Percentiles rank a stretch among this genome's conserved stretches.
phyloP scores from a whole-genome alignment of 768 basidiomycete genomes.

The Lactarius psammicola region DNA sequence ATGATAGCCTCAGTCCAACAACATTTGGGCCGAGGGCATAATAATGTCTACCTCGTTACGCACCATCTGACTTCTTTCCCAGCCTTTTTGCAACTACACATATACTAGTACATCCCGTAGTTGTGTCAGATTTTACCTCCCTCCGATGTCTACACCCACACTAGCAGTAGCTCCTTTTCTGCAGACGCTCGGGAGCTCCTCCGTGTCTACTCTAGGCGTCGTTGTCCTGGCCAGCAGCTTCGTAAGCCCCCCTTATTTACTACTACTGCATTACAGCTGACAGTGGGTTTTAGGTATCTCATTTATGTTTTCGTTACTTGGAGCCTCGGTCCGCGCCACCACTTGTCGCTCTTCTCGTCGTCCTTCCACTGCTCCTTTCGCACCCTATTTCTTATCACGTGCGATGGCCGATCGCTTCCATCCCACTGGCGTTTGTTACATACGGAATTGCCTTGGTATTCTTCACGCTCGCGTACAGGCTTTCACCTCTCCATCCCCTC shows the following conservation, averaged over 20 bases:
- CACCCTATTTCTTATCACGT: neutral
- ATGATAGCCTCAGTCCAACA: too few species aligned
- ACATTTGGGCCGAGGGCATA: too few species aligned
- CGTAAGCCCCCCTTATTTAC: neutral
- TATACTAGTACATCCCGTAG: too few species aligned
- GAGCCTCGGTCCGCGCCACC: neutral
- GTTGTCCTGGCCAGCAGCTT: neutral
- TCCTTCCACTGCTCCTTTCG: neutral
- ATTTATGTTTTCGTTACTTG: neutral
- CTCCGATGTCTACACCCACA: neutral
- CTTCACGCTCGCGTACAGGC: conserved; percentile 36
- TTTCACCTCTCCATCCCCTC: conserved; percentile 43
- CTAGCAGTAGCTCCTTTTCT: neutral
- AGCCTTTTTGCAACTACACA: too few species aligned
- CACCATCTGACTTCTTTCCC: too few species aligned
- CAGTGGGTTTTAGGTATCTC: neutral
- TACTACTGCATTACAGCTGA: neutral
- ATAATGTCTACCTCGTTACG: too few species aligned
- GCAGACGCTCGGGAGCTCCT: neutral
- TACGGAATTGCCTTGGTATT: neutral
- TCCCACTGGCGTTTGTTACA: neutral
- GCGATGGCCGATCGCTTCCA: neutral
- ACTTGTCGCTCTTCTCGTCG: neutral
- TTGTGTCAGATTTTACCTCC: neutral
- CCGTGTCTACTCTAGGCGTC: neutral